These are phyloP conservation scores for Cenchrus fungigraminus DNA, from an alignment of 176 grass and related monocot species.

Conservation along the genomic window DNA sequence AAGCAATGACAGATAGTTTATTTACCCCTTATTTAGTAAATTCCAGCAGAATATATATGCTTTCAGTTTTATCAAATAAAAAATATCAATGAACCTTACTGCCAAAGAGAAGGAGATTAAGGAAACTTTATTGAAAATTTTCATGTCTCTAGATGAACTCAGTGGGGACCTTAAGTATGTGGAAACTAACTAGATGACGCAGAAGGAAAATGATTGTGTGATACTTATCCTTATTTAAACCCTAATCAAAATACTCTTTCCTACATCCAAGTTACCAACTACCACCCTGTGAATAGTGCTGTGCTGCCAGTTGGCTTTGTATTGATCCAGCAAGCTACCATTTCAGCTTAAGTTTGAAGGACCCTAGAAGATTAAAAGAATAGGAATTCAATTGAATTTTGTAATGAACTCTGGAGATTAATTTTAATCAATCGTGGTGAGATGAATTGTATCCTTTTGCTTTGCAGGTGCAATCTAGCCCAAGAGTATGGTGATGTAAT, in stretches of 20 bases:
- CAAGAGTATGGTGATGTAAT: slow-evolving; percentile 94
- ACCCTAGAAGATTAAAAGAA: slow-evolving; percentile 24
- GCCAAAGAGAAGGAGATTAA: not conserved
- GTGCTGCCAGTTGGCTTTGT: not conserved
- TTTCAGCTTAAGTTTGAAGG: not conserved
- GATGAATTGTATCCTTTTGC: slow-evolving; percentile 6
- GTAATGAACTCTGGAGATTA: slow-evolving; percentile 11
- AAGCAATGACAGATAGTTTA: not conserved
- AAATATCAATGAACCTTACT: not conserved
- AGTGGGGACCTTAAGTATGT: not conserved
- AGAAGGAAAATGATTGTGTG: not conserved
- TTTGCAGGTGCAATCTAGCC: slow-evolving; percentile 77
- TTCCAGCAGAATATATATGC: not conserved
- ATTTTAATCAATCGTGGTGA: not conserved
- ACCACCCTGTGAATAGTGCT: not conserved
- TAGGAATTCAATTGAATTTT: slow-evolving; percentile 21
- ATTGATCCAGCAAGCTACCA: not conserved
- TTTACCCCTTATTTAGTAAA: not conserved
- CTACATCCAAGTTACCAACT: not conserved
- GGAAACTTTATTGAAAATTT: not conserved
- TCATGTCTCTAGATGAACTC: not conserved
- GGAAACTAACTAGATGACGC: not conserved
- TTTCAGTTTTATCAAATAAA: not conserved
- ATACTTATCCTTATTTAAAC: slow-evolving; percentile 16
- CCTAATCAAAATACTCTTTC: not conserved